A percentile compares a stretch with the other conserved stretches of the same genome.
These are phyloP conservation scores for Aspergillus ustus DNA, from an alignment of 2,329 filamentous ascomycete genomes.

Conservation along the genomic window DNA sequence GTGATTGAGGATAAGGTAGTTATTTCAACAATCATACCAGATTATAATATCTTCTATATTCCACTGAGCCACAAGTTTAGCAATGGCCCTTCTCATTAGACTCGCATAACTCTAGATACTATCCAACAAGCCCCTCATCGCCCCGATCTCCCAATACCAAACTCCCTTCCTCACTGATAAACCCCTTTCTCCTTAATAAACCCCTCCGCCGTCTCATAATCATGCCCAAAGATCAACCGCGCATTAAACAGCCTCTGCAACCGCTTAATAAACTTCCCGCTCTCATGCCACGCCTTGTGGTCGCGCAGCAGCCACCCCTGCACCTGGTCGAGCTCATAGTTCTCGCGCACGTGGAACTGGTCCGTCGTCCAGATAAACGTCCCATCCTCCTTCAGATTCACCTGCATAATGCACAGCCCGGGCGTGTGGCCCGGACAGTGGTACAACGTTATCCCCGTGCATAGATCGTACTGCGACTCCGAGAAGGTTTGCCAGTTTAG, in stretches of 20 bases:
- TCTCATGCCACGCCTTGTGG: conserved; percentile 43
- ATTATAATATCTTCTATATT: too few species aligned
- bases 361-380: conserved; percentile 49
- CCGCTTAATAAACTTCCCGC: conserved; percentile 38
- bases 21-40: too few species aligned
- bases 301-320: conserved; percentile 46
- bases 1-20: too few species aligned
- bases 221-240: conserved; percentile 39
- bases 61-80: too few species aligned
- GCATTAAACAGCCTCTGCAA: conserved; percentile 38
- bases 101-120: too few species aligned
- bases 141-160: not conserved
- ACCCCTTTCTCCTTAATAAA: not conserved
- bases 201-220: conserved; percentile 14
- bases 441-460: conserved; percentile 44
- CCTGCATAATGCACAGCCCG: conserved; percentile 41
- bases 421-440: conserved; percentile 45
- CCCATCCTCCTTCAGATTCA: conserved; percentile 41
- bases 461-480: conserved; percentile 46
- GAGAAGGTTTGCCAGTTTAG: conserved; percentile 52
- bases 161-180: not conserved
- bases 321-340: conserved; percentile 39
- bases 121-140: too few species aligned
- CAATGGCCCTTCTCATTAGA: too few species aligned
- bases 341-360: conserved; percentile 47